A percentile compares a stretch with the other conserved stretches of the same genome.
Conservation (phyloP, 495 filamentous ascomycete genomes). For the Hyaloscypha finlandica region DNA sequence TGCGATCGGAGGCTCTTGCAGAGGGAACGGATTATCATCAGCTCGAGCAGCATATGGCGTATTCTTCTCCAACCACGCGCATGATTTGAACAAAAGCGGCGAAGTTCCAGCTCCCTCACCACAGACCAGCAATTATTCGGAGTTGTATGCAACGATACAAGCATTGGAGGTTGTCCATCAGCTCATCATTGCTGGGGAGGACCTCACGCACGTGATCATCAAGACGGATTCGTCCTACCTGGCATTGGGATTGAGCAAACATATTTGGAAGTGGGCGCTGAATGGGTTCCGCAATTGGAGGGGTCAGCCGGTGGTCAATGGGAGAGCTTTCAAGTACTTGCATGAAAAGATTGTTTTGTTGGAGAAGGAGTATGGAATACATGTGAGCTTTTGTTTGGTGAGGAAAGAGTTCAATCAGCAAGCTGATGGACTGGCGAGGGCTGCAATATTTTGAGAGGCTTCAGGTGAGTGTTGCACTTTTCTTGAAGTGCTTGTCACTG, state of each 20-base stretch:
- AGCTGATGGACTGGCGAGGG: slow-evolving; percentile 7
- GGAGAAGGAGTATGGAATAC: slow-evolving; percentile 15
- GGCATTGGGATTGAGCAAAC: slow-evolving; percentile 29
- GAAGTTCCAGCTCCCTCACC: slow-evolving; percentile 7
- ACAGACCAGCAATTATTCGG: slow-evolving; percentile 43
- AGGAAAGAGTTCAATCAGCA: not conserved
- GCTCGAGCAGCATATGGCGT: slow-evolving; percentile 37
- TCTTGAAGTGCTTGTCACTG: not conserved
- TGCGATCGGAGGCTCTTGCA: slow-evolving; percentile 38
- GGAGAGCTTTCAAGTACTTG: slow-evolving; percentile 31
- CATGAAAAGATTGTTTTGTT: slow-evolving; percentile 23
- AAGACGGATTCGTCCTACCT: slow-evolving; percentile 37
- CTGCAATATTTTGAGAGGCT: not conserved
- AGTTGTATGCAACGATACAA: slow-evolving; percentile 40
- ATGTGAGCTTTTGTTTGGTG: slow-evolving; percentile 17
- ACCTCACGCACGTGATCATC: slow-evolving; percentile 26
- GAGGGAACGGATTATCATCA: slow-evolving; percentile 35
- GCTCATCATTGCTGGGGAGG: not conserved
- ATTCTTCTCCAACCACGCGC: slow-evolving; percentile 9
- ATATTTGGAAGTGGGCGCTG: slow-evolving; percentile 32
- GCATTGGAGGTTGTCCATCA: slow-evolving; percentile 35
- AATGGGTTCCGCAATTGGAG: slow-evolving; percentile 33
- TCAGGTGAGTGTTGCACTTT: not conserved
- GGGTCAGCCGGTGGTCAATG: slow-evolving; percentile 32
- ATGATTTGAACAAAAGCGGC: slow-evolving; percentile 1